Conservation (phyloP, 1,284 basidiomycete genomes). For the Boletus albobrunnescens region DNA sequence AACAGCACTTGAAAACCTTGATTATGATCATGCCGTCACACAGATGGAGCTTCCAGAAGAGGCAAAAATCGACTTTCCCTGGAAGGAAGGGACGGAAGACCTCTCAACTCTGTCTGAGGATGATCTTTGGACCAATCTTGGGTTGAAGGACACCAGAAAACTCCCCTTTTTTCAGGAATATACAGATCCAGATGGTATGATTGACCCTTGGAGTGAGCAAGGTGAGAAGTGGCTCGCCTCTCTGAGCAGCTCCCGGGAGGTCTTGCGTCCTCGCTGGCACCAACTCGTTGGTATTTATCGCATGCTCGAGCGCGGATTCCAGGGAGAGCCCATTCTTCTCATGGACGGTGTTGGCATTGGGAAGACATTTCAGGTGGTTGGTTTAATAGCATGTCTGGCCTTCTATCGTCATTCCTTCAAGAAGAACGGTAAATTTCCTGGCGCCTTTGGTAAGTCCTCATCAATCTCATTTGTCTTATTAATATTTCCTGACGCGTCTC, state of each 20-base stretch:
- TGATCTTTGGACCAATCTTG: background rate
- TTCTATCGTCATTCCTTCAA: background rate
- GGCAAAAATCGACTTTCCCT: background rate
- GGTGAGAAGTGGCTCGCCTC: background rate
- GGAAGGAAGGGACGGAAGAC: background rate
- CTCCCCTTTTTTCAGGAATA: background rate
- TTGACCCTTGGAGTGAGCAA: background rate
- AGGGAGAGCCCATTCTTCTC: too few relatives aligned
- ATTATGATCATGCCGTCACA: background rate
- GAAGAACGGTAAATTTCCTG: background rate
- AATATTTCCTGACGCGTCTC: too few relatives aligned
- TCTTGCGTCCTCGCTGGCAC: conserved; percentile 12
- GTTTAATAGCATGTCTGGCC: background rate
- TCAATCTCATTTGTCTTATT: too few relatives aligned
- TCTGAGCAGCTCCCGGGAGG: background rate
- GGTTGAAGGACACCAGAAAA: background rate
- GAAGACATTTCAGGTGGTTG: background rate
- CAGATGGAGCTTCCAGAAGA: background rate
- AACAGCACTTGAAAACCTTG: background rate
- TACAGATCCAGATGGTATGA: background rate
- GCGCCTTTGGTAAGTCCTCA: background rate
- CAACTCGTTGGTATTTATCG: conserved; percentile 13
- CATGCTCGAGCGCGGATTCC: conserved; percentile 5
- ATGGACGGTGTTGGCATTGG: too few relatives aligned
- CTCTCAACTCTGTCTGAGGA: background rate